These are phyloP conservation scores for Scutellaria baicalensis DNA, from an alignment of 257 asterid genomes.

Conservation along the genomic window DNA sequence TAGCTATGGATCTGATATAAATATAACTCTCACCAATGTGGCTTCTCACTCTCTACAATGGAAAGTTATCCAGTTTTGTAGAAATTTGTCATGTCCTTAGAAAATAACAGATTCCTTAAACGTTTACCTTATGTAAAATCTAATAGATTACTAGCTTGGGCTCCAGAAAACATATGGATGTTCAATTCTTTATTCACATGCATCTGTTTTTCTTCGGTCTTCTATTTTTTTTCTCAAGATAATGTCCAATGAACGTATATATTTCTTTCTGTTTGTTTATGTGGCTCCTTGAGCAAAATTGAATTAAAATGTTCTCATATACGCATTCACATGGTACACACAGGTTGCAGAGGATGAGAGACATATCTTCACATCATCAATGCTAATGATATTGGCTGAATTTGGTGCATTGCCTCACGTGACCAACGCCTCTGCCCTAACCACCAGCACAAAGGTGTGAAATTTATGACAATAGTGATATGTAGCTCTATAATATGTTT, in stretches of 20 bases:
- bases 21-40: not conserved
- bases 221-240: not conserved
- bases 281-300: not conserved
- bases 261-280: not conserved
- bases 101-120: not conserved
- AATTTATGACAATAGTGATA: conserved; percentile 2
- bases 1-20: not conserved
- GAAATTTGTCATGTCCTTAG: no score
- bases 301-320: conserved; percentile 3
- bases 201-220: not conserved
- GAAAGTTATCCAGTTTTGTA: no score
- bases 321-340: conserved; percentile 21
- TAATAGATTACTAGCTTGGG: not conserved
- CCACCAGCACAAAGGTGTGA: conserved; percentile 72
- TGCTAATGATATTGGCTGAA: conserved; percentile 71
- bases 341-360: conserved; percentile 81
- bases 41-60: no score
- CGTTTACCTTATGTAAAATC: not conserved
- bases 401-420: conserved; percentile 83
- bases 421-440: conserved; percentile 71
- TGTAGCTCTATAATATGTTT: not conserved
- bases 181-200: not conserved
- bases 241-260: not conserved
- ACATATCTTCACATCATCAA: conserved; percentile 63
- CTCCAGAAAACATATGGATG: not conserved